phyloP scores from a whole-genome alignment of 257 asterid genomes.

The Leonotis leonurus region DNA sequence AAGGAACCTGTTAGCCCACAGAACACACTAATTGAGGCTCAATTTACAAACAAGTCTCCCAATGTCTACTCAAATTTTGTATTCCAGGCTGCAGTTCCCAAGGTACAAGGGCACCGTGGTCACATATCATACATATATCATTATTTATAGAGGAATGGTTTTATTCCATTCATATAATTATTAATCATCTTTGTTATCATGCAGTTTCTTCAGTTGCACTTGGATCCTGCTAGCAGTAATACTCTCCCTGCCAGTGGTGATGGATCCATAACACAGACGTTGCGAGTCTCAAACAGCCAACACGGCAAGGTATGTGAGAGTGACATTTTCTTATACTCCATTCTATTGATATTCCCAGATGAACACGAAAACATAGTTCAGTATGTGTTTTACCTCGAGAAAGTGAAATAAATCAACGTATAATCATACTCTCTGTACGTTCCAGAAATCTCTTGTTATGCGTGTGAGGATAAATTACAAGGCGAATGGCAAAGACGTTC shows the following conservation, averaged over 20 bases:
- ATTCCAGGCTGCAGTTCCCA: constrained; percentile 92
- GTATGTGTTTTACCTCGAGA: background rate
- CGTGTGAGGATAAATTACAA: constrained; percentile 74
- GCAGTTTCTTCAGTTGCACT: constrained; percentile 88
- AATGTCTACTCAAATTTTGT: constrained; percentile 52
- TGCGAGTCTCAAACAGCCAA: constrained; percentile 67
- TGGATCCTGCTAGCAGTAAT: constrained; percentile 88
- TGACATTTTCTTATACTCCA: too few relatives aligned
- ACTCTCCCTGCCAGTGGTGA: constrained; percentile 57
- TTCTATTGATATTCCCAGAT: too few relatives aligned
- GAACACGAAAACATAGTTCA: too few relatives aligned
- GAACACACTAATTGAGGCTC: constrained; percentile 60
- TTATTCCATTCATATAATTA: background rate
- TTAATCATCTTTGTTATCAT: constrained; percentile 12
- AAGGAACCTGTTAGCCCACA: constrained; percentile 68
- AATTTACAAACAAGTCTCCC: constrained; percentile 56
- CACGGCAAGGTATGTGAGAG: constrained; percentile 78
- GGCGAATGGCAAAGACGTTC: constrained; percentile 54
- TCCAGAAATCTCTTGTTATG: constrained; percentile 90
- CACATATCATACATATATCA: background rate
- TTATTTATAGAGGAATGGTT: too few relatives aligned
- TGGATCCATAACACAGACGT: constrained; percentile 57
- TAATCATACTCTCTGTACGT: constrained; percentile 13
- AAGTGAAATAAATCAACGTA: too few relatives aligned
- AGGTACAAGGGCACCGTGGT: constrained; percentile 37